Evolutionary conservation across 2,329 filamentous ascomycete genomes (phyloP), one percentile per base, ranked within the genome.

Genomic region (Ophiosphaerella herpotricha): DNA sequence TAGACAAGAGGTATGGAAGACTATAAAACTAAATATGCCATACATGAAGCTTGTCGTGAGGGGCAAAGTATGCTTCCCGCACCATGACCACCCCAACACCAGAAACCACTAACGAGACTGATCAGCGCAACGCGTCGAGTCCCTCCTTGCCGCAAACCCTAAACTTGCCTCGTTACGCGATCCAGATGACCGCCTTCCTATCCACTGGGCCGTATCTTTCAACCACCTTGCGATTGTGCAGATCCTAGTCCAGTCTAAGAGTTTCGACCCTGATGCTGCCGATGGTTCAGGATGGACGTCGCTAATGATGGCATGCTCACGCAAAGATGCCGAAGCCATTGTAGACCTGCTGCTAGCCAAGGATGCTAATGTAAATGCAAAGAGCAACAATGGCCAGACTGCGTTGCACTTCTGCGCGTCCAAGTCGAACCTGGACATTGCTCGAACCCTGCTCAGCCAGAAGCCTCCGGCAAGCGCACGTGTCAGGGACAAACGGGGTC

Each of bases 121-220:
- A 45, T 39, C 63, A 95, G 90, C 82, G 26, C 76, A 81, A 48
- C 75, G 85, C 23, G 89, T 89, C 32, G 90, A 96, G 75, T 89
- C 88, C 7, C 80, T 93, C 14, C 77, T 93, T 37, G 85, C 84
- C 68, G 87, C 86, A 60, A 91, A 96, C 67, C 86, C 89, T 2
- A 92, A 89, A 65, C 83, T 95, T 34, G 86, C 90, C 23, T 80
- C 77, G 50, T 85, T 86, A 64, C 79, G 78, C 66, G 94, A 99
- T 66, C 87, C 90, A 41, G 94, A 99, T 72, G 90, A 91, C 13
- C 89, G 94, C 38, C 83, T 96, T 33, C 87, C 94, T 2, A 85
- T 97, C 49, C 94, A 99, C 79, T 99, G 94, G 94, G 93, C 94
- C 0, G 85, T 86, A 2, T 94, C 92, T 18, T 88, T 89, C 73